Evolutionary conservation across 306 rosid species (phyloP).

Genomic region (Castanea mollissima): DNA sequence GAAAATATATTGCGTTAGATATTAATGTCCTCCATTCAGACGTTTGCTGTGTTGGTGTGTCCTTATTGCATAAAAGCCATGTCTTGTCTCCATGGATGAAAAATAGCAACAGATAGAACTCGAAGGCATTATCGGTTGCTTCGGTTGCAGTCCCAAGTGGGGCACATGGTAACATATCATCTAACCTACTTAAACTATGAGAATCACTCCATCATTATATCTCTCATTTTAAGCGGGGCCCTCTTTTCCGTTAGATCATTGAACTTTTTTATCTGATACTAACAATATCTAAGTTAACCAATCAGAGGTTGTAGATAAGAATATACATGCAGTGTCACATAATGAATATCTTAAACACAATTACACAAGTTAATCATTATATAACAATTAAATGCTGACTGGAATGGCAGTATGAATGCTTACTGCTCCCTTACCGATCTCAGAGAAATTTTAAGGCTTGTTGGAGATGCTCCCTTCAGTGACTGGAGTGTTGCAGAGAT

Average conservation of each 20-base stretch:
- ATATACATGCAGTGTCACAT: not conserved
- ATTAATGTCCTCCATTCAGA: no score
- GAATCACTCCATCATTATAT: no score
- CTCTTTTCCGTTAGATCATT: not conserved
- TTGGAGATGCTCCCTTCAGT: slow-evolving; percentile 80
- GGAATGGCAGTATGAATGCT: slow-evolving; percentile 4
- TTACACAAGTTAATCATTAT: not conserved
- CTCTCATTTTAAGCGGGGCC: no score
- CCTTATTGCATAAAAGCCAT: no score
- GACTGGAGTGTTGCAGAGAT: slow-evolving; percentile 59
- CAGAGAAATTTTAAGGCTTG: slow-evolving; percentile 76
- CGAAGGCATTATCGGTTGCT: no score
- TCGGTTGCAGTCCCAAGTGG: no score
- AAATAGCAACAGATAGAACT: no score
- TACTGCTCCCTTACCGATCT: slow-evolving; percentile 56
- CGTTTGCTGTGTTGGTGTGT: no score
- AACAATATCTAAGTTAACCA: not conserved
- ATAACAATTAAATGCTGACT: not conserved
- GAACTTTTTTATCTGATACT: not conserved
- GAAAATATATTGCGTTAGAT: no score
- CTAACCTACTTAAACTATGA: no score
- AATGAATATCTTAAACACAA: not conserved
- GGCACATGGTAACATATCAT: no score
- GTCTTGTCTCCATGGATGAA: no score
- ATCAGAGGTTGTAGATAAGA: not conserved